Conservation (phyloP, 345 rosid species). For the Dipteronia dyeriana region DNA sequence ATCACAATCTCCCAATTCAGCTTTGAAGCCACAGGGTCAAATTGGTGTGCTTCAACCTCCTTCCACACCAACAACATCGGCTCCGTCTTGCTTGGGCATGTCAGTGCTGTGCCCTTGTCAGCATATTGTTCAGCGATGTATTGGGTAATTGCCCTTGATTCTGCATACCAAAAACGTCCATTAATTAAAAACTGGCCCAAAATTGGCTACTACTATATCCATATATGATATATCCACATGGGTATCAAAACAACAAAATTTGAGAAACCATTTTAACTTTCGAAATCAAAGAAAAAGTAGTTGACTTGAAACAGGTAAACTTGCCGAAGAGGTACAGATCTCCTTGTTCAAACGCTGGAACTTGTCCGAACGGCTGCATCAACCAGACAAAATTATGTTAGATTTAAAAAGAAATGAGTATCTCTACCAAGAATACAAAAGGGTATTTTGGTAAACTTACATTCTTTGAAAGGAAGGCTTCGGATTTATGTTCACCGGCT, state of each 20-base stretch:
- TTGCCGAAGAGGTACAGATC: conserved; percentile 73
- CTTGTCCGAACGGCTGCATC: conserved; percentile 81
- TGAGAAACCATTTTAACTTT: too few relatives aligned
- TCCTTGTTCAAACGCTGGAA: conserved; percentile 74
- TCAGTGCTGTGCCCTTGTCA: conserved; percentile 59
- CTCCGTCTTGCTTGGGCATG: conserved; percentile 34
- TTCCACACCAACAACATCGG: conserved; percentile 47
- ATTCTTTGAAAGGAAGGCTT: conserved; percentile 55
- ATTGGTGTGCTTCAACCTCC: conserved; percentile 73
- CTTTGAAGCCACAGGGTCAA: conserved; percentile 57
- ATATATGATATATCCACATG: too few relatives aligned
- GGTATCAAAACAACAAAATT: too few relatives aligned
- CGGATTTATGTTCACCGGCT: conserved; percentile 62
- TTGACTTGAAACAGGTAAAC: neutral
- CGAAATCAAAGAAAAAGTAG: too few relatives aligned
- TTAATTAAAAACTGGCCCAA: too few relatives aligned
- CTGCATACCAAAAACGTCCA: conserved; percentile 37
- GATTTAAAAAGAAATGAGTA: neutral
- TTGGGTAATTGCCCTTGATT: conserved; percentile 82
- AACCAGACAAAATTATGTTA: neutral
- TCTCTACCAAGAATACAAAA: too few relatives aligned
- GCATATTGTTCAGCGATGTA: conserved; percentile 51
- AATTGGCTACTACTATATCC: too few relatives aligned
- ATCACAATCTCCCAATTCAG: conserved; percentile 52
- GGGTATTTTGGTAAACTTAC: conserved; percentile 29